Conservation (phyloP, 805 yeast genomes). For the Candida maltosa region DNA sequence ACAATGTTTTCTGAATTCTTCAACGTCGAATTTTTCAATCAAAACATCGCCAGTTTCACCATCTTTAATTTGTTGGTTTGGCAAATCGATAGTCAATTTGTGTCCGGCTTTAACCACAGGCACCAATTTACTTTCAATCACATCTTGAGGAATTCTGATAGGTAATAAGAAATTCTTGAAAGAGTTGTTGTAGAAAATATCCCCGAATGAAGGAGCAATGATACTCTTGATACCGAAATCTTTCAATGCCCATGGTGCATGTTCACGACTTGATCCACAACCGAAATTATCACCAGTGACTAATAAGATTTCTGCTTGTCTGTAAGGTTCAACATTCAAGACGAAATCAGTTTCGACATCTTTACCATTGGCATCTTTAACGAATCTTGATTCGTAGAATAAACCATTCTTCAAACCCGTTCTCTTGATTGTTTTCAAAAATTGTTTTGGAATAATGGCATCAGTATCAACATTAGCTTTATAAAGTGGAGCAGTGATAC, state of each 20-base stretch:
- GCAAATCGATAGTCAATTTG: conserved; percentile 75
- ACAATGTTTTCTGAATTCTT: conserved; percentile 91
- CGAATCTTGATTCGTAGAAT: conserved; percentile 86
- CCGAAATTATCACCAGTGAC: conserved; percentile 98
- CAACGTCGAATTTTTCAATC: conserved; percentile 82
- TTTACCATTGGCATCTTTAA: conserved; percentile 63
- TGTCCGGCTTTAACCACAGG: conserved; percentile 79
- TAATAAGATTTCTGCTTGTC: conserved; percentile 74
- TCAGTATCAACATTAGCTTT: conserved; percentile 97
- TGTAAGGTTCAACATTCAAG: conserved; percentile 81
- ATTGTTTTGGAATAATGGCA: conserved; percentile 98
- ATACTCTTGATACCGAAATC: conserved; percentile 95
- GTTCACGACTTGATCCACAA: conserved; percentile 98
- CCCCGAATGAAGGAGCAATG: conserved; percentile 98
- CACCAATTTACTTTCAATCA: conserved; percentile 65
- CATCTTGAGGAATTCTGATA: conserved; percentile 80
- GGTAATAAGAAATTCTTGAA: conserved; percentile 95
- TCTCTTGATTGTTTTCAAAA: conserved; percentile 94
- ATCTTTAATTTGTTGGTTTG: conserved; percentile 75
- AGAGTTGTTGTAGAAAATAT: conserved; percentile 95
- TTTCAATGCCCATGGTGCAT: conserved; percentile 98
- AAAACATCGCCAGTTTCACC: conserved; percentile 61
- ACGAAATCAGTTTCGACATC: conserved; percentile 86
- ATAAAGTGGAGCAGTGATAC: conserved; percentile 91
- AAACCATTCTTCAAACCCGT: conserved; percentile 88